Conservation (phyloP, 2,329 filamentous ascomycete genomes). For the Stenocarpella maydis region DNA sequence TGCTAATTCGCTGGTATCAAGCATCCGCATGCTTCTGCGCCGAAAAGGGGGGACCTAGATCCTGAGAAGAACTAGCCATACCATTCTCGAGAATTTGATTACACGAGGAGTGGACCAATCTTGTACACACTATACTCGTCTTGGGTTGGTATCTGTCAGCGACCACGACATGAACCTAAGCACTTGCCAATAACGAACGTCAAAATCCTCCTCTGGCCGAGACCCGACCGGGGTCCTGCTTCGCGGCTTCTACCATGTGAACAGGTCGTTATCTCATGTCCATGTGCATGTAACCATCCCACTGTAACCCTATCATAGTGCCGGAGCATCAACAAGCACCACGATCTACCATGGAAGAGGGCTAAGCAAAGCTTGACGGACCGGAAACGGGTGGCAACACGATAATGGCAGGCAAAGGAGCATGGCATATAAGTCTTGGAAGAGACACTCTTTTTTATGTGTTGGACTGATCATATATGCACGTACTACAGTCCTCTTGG, state of each 20-base stretch:
- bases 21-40: not conserved
- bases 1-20: not conserved
- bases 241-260: not conserved
- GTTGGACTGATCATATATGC: rapidly evolving
- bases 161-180: not conserved
- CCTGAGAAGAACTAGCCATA: not conserved
- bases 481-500: no score
- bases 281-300: not conserved
- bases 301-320: not conserved
- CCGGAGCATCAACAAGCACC: not conserved
- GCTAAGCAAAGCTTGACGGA: not conserved
- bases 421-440: not conserved
- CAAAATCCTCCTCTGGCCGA: not conserved
- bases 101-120: not conserved
- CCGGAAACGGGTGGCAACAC: not conserved
- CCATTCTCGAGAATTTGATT: not conserved
- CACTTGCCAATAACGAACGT: not conserved
- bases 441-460: rapidly evolving
- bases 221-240: not conserved
- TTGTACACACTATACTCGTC: not conserved
- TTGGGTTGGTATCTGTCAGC: not conserved
- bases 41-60: not conserved
- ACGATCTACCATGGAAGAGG: not conserved
- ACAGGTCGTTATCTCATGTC: not conserved
- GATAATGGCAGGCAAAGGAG: not conserved